These are phyloP conservation scores for Rhizopogon rudus DNA, from an alignment of 768 basidiomycete genomes.

Conservation along the genomic window DNA sequence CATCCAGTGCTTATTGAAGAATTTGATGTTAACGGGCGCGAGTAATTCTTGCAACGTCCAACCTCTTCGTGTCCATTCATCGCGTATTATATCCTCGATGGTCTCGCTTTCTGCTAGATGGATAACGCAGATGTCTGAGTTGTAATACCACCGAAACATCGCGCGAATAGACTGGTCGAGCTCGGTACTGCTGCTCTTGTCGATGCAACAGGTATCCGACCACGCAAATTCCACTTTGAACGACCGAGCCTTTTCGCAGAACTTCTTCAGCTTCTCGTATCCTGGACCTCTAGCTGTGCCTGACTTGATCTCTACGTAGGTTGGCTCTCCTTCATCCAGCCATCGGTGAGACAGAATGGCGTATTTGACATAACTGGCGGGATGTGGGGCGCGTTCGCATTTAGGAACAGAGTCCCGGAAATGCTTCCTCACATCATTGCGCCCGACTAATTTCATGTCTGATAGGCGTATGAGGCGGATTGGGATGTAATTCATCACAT, in stretches of 20 bases:
- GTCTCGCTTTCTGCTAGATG: conserved; percentile 11
- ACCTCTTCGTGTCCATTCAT: conserved; percentile 19
- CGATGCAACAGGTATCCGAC: conserved; percentile 15
- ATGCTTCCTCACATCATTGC: neutral
- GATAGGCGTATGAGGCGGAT: conserved; percentile 11
- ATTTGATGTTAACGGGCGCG: conserved; percentile 9
- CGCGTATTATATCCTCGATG: conserved; percentile 7
- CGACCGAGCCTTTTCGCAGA: conserved; percentile 15
- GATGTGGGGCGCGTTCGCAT: neutral
- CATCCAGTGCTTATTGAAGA: conserved; percentile 14
- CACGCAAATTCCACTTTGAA: conserved; percentile 15
- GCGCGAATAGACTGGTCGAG: conserved; percentile 23
- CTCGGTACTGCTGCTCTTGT: conserved; percentile 11
- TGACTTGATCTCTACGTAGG: neutral
- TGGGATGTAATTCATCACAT: conserved; percentile 14
- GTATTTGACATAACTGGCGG: neutral
- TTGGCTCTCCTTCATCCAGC: conserved; percentile 1
- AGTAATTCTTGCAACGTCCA: conserved; percentile 13
- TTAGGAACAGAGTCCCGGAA: neutral
- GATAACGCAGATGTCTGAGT: conserved; percentile 17
- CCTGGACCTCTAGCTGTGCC: neutral
- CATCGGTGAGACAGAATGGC: conserved; percentile 5
- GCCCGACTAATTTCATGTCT: conserved; percentile 12
- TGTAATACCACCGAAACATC: conserved; percentile 23
- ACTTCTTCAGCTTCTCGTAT: neutral